phyloP scores from a whole-genome alignment of 768 basidiomycete genomes.

The Mycena polygramma region DNA sequence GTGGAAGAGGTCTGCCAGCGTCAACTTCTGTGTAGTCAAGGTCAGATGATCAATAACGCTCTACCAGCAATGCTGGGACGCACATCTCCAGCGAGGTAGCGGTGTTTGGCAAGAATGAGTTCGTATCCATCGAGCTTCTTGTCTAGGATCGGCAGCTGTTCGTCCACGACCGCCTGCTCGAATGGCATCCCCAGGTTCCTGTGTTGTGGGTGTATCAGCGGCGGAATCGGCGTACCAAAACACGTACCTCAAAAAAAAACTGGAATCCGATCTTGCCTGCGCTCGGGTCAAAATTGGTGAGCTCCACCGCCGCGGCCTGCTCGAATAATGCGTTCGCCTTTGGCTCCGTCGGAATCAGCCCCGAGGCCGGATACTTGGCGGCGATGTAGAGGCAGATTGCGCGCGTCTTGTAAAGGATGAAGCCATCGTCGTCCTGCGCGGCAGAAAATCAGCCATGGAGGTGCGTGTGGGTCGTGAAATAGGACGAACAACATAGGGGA shows the following conservation, averaged over 20 bases:
- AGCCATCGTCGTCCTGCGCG: conserved; percentile 58
- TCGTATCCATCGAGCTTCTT: conserved; percentile 58
- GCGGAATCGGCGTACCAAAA: neutral
- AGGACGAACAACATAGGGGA: conserved; percentile 34
- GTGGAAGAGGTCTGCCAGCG: neutral
- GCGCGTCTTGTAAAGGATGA: conserved; percentile 62
- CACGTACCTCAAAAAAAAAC: neutral
- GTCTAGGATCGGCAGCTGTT: conserved; percentile 41
- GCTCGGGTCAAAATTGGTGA: conserved; percentile 12
- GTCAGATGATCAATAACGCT: neutral
- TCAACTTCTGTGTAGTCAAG: neutral
- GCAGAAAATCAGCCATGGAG: neutral
- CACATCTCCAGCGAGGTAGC: conserved; percentile 58
- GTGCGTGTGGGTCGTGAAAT: too few species aligned
- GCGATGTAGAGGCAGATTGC: conserved; percentile 62
- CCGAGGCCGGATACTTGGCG: conserved; percentile 55
- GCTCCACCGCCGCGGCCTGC: conserved; percentile 28
- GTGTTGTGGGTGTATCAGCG: neutral
- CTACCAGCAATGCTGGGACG: conserved; percentile 25
- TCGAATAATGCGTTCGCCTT: conserved; percentile 46
- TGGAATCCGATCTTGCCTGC: conserved; percentile 3
- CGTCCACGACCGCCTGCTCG: conserved; percentile 40
- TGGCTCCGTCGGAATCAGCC: conserved; percentile 53
- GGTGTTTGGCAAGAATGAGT: conserved; percentile 53
- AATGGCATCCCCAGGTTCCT: neutral